Evolutionary conservation across 345 rosid species (phyloP), one percentile per base, ranked within the genome.

Genomic region (Arabis hirsuta): DNA sequence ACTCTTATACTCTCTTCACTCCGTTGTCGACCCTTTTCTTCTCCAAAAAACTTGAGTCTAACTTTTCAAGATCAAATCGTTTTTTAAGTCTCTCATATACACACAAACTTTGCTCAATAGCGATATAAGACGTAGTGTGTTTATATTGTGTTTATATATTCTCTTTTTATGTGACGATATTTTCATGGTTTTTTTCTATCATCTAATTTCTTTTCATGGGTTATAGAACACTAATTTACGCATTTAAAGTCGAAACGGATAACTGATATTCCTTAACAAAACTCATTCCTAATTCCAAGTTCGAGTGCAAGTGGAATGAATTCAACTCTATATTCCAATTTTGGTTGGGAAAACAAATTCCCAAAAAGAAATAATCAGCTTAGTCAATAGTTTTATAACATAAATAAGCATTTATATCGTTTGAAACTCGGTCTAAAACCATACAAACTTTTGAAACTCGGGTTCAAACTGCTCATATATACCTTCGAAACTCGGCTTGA

Each of bases 1-100:
- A 12, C 79, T 90, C 43, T 80, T 88, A 11, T 56, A 69, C 55
- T 80, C 97, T 47, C 71, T 87, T 6, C 82, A 88, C 65, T 51
- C 47, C 1, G 65, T 81, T 58, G 55, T 92, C 1, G 81, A 86
- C 48, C 90, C 92, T 72, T 80, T 84, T 47, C 88, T 82, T 59
- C 71, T 83, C 43, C 85, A 78, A 8, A 82, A 79, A 65, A 22
- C 82, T 62, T 86, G 45, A 72, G 59, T 63, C 62, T 59, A 66
- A 59, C 45, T 36, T 39, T 4, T 2, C 14, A 42, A 3, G 42
- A 41, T 42, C 22, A 7, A 32, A 60, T 60, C 39, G 24, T 70
- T 12, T 70, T 12, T 7, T 4, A 56, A 5, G 41, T 63, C 16
- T 36, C 41, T 57, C n/a, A 1, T 57, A 58, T n/a, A 46, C 8